These are phyloP conservation scores for Sarcocystis neurona DNA, from an alignment of 169 alveolate genomes.

Conservation along the genomic window DNA sequence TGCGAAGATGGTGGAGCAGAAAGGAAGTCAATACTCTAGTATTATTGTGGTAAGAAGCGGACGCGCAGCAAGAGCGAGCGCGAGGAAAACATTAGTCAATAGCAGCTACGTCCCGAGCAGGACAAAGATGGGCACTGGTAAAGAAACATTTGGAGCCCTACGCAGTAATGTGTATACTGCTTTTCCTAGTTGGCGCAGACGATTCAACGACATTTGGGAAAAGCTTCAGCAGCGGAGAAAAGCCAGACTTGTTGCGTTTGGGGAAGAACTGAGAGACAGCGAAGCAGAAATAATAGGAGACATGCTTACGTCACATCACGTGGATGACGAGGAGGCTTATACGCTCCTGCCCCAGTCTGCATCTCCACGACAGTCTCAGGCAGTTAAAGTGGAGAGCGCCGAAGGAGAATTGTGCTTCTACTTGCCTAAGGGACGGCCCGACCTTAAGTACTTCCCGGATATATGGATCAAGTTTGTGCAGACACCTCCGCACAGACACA, in stretches of 20 bases:
- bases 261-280: slow-evolving; percentile 23
- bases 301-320: background rate
- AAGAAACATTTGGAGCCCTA: no score
- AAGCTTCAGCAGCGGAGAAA: slow-evolving; percentile 21
- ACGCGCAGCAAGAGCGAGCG: no score
- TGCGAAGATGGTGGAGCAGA: no score
- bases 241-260: slow-evolving; percentile 1
- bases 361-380: slow-evolving; percentile 58
- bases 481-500: background rate
- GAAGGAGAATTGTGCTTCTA: slow-evolving; percentile 48
- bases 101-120: no score
- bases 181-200: no score
- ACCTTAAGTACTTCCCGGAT: slow-evolving; percentile 48
- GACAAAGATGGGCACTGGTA: no score
- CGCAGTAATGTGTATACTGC: no score
- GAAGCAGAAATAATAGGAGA: slow-evolving; percentile 19
- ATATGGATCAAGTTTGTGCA: slow-evolving; percentile 40
- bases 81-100: no score
- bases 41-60: no score
- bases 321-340: slow-evolving; percentile 38
- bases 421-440: slow-evolving; percentile 55
- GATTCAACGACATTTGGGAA: no score
- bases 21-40: no score
- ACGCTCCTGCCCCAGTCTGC: slow-evolving; percentile 53
- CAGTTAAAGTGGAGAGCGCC: slow-evolving; percentile 39